A percentile compares a stretch with the other conserved stretches of the same genome.
Conservation (phyloP, 2,329 filamentous ascomycete species). For the Septoria petroselini region DNA sequence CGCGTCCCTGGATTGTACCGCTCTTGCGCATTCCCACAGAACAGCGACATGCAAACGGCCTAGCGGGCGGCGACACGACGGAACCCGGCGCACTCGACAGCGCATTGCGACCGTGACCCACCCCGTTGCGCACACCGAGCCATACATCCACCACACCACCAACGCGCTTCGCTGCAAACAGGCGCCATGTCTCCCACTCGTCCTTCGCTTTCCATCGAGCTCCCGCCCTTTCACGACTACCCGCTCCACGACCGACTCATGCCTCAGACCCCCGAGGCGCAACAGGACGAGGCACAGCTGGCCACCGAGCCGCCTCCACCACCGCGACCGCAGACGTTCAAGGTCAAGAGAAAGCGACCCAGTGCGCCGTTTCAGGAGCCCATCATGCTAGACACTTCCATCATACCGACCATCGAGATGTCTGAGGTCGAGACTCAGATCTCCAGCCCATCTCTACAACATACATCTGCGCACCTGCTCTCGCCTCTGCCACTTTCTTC, state of each 20-base stretch:
- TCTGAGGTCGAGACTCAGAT: constrained; percentile 38
- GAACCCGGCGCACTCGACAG: background rate
- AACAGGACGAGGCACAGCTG: constrained; percentile 27
- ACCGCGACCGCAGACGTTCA: constrained; percentile 48
- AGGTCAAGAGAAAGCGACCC: constrained; percentile 48
- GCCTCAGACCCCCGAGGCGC: constrained; percentile 45
- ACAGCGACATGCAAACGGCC: constrained; percentile 9
- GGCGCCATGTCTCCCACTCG: constrained; percentile 40
- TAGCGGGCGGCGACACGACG: constrained; percentile 9
- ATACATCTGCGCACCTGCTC: constrained; percentile 40
- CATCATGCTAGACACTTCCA: constrained; percentile 31
- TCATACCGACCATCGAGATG: constrained; percentile 52
- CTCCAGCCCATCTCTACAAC: constrained; percentile 33
- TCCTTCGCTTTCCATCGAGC: constrained; percentile 49
- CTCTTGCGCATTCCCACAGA: constrained; percentile 1
- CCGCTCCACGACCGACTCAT: constrained; percentile 45
- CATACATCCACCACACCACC: constrained; percentile 6
- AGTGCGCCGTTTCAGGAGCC: constrained; percentile 25
- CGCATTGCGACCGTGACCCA: constrained; percentile 5
- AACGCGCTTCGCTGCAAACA: constrained; percentile 2
- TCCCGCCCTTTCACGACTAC: constrained; percentile 52
- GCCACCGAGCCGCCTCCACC: constrained; percentile 43
- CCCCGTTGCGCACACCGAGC: background rate
- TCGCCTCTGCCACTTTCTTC: constrained; percentile 40
- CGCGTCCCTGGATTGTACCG: background rate